phyloP scores from a whole-genome alignment of 2,329 filamentous ascomycete genomes.

The Diplodia seriata region DNA sequence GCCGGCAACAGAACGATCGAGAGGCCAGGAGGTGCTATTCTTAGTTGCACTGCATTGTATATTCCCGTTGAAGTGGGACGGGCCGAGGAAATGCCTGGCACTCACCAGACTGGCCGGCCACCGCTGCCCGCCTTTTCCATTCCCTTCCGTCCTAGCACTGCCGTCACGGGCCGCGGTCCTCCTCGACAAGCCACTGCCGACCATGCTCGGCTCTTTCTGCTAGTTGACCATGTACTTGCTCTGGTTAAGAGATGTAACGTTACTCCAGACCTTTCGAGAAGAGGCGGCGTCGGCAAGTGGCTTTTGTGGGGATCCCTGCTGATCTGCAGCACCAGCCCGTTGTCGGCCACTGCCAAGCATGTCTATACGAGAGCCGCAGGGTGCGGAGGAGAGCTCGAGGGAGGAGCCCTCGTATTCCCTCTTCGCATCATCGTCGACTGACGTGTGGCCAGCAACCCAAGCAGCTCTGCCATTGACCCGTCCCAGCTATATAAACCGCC shows the following conservation, averaged over 20 bases:
- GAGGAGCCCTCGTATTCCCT: constrained; percentile 24
- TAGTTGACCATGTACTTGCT: not conserved
- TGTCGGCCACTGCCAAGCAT: constrained; percentile 15
- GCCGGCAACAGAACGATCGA: not conserved
- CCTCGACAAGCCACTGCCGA: not conserved
- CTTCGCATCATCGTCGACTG: constrained; percentile 18
- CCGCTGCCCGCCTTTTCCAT: constrained; percentile 3
- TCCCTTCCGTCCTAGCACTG: constrained; percentile 2
- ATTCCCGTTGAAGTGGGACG: constrained; percentile 4
- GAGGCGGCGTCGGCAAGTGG: constrained; percentile 11
- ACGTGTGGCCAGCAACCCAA: not conserved
- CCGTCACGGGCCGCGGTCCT: not conserved
- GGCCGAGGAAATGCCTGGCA: not conserved
- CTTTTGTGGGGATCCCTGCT: constrained; percentile 27
- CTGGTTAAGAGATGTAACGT: constrained; percentile 17
- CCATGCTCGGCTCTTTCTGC: not conserved
- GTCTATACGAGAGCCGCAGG: constrained; percentile 28
- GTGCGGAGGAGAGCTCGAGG: constrained; percentile 13
- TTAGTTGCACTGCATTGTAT: not conserved
- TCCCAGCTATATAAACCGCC: constrained; percentile 1
- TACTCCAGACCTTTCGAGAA: constrained; percentile 25
- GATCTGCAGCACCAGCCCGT: constrained; percentile 15
- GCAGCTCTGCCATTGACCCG: not conserved
- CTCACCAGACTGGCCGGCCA: constrained; percentile 20
- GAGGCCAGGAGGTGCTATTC: constrained; percentile 22